Conservation (phyloP, 768 basidiomycete species). For the Dendrothele bispora region DNA sequence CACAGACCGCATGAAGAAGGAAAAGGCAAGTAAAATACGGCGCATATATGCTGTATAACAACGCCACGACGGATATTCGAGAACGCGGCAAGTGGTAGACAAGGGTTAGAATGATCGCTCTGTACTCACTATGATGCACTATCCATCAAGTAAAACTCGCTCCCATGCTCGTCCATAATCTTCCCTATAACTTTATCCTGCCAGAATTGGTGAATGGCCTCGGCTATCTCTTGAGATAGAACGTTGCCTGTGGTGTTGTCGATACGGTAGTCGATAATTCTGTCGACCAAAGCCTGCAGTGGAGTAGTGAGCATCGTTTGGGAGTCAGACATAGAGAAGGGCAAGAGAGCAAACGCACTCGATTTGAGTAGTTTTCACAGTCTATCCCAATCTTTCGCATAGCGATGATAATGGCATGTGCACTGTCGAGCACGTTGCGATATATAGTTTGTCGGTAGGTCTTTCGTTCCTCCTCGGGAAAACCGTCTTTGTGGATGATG, state of each 20-base stretch:
- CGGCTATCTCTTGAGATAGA: conserved; percentile 43
- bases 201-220: conserved; percentile 54
- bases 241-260: conserved; percentile 47
- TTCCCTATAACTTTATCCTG: conserved; percentile 45
- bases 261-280: conserved; percentile 26
- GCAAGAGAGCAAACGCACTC: too few species aligned
- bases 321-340: too few species aligned
- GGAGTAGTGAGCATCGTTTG: too few species aligned
- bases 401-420: conserved; percentile 80
- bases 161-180: conserved; percentile 56
- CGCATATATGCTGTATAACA: too few species aligned
- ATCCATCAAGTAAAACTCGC: conserved; percentile 93
- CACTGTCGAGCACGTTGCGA: conserved; percentile 86
- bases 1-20: not conserved
- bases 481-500: conserved; percentile 94
- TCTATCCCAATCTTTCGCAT: conserved; percentile 87
- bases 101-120: too few species aligned
- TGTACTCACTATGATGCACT: conserved; percentile 88
- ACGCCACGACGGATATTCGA: too few species aligned
- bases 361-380: conserved; percentile 65
- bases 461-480: conserved; percentile 73
- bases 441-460: conserved; percentile 79
- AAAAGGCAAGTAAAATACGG: too few species aligned
- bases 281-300: conserved; percentile 7
- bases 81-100: too few species aligned